Base-by-base conservation (phyloP, 495 filamentous ascomycete genomes). In the Glarea lozoyensis region DNA sequence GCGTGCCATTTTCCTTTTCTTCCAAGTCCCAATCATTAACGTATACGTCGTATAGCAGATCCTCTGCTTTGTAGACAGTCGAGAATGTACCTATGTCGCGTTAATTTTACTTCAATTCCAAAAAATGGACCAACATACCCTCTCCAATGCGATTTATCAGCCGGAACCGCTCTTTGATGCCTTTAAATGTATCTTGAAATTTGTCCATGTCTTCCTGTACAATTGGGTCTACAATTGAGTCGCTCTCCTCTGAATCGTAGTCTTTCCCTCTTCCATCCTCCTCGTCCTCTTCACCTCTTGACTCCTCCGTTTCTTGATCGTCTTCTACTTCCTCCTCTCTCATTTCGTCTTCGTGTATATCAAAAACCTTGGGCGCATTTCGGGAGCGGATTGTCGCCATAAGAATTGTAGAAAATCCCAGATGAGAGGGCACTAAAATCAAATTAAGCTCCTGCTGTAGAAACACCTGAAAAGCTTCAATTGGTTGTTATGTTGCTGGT, bases 51-150 rank as follows among this genome's bases (percentile, higher is more conserved):
- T 96, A 95, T 19, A 77, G 69, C n/a, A 96, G 65, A 59, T 99
- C 93, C 62, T 99, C 92, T 24, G 92, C 92, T 60, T 97, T 97
- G 65, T 97, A 99, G 0, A 99, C 92, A 10, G 90, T 96, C 0
- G 90, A 96, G 55, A 99, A 99, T 13, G 92, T 99, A 25, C 88
- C 86, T 90, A 54, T 24, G 40, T 24, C 45, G 45, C 15, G 40
- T 43, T 17, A 45, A 11, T 18, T 37, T 37, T 21, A 30, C 59
- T 12, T 31, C 25, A 11, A 21, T 2, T 13, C 47, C 46, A 27
- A 24, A 6, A n/a, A 2, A 4, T 27, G n/a, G 31, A 22, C 18
- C 17, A 10, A 45, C 35, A 24, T 34, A 90, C 88, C 92, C 76
- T 97, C 92, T 48, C 92, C 92, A 52, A 99, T 97, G 39, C 89